Conservation (phyloP, 768 basidiomycete genomes). For the Rhodotorula toruloides region DNA sequence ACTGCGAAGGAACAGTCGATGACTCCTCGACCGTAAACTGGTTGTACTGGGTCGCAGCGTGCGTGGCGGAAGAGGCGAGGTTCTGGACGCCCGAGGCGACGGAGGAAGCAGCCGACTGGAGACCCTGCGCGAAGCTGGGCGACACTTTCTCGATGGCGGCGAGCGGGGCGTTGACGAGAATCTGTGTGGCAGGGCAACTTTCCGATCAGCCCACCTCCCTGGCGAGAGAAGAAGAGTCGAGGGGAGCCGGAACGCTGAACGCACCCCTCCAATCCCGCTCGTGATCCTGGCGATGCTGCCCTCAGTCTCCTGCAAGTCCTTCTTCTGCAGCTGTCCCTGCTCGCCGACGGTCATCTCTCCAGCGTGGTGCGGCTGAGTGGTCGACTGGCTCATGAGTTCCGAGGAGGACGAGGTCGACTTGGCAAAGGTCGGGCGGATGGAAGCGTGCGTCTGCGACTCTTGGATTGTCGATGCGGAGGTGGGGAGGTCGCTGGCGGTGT, state of each 20-base stretch:
- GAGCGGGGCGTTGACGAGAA: conserved; percentile 1
- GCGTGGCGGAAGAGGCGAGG: neutral
- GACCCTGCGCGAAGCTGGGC: conserved; percentile 2
- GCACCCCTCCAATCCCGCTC: conserved; percentile 8
- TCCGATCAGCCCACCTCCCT: neutral
- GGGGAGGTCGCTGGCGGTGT: too few species aligned
- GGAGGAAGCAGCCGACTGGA: neutral
- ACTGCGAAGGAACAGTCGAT: neutral
- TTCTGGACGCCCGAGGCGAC: neutral
- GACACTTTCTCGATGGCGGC: conserved; percentile 9
- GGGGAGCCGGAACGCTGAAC: neutral
- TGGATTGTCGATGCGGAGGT: too few species aligned
- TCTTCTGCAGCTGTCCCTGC: neutral
- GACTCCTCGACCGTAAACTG: neutral
- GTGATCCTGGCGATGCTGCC: neutral
- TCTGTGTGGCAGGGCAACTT: neutral
- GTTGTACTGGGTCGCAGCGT: neutral
- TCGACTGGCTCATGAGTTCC: too few species aligned
- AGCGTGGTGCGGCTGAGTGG: neutral
- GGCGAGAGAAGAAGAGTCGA: neutral
- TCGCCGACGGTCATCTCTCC: neutral
- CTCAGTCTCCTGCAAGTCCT: neutral
- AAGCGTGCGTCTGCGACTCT: too few species aligned
- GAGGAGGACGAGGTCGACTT: too few species aligned
- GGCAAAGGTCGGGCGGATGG: too few species aligned